Base-by-base conservation (phyloP, 1,139 yeast species). In the Pichia sp. region DNA sequence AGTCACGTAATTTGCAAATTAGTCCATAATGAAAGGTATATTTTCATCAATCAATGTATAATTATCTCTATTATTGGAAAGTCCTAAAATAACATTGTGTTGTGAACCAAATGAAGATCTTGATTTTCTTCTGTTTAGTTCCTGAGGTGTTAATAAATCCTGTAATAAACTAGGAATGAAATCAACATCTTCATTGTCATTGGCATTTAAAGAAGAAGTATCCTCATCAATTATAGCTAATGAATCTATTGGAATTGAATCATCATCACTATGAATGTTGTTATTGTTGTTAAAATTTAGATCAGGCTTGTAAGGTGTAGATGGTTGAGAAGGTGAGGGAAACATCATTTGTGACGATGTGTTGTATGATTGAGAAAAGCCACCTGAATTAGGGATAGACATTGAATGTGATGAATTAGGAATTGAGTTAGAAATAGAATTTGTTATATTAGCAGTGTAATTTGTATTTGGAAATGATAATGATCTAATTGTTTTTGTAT, bases 91-190 rank as follows among this genome's bases (percentile, higher is more conserved):
- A 18, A 27, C 27, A 26, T 41, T 16, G 38, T 32, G 27, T 11
- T 36, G 54, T 41, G 53, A 30, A 24, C 55, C 48, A 45, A 45
- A 51, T 18, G 57, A 49, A n/a, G 59, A 55, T 45, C 85, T 68
- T 7, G 88, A 80, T 52, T 77, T 82, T 43, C 94, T 71, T 51
- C 95, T 69, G 53, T 68, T 68, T 27, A 83, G 67, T 61, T 87
- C 95, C 56, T 82, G 87, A 0, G 95, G 95, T 1, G 95, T 86
- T 43, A 87, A 68, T 46, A 85, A 68, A 57, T 85, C 94, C 20
- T 81, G 76, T 40, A 87, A 68, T 24, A 88, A 76, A 1, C 82
- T 80, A 2, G 96, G 96, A 3, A 87, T 86, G 58, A 78, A 83
- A 59, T 85, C 95, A 55, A 85, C 89, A 36, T 57, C 62, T 42